These are phyloP conservation scores for Colletotrichum eremochloae DNA, from an alignment of 2,329 filamentous ascomycete genomes.

Conservation along the genomic window DNA sequence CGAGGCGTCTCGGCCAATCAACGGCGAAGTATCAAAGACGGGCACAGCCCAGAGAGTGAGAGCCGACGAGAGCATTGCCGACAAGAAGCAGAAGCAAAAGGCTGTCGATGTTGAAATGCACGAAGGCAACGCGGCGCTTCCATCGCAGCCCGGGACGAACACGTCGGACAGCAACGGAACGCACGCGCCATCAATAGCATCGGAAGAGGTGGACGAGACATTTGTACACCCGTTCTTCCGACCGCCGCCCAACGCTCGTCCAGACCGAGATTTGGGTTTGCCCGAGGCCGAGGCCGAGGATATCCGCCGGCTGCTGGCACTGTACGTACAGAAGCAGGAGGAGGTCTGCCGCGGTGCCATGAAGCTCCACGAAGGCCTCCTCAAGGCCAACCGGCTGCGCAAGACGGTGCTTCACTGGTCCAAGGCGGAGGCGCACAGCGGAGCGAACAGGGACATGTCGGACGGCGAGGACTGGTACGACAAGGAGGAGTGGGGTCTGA, in stretches of 20 bases:
- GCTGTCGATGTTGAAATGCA: conserved; percentile 34
- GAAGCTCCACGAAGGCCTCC: conserved; percentile 76
- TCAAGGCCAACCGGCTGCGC: conserved; percentile 79
- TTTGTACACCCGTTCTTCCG: conserved; percentile 82
- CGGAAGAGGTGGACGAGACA: conserved; percentile 56
- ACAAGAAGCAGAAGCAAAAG: conserved; percentile 39
- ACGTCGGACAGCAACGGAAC: conserved; percentile 14
- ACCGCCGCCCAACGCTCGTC: conserved; percentile 70
- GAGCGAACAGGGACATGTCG: conserved; percentile 79
- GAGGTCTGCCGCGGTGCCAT: conserved; percentile 81
- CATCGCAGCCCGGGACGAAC: conserved; percentile 4
- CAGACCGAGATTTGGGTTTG: conserved; percentile 79
- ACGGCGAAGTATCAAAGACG: conserved; percentile 12
- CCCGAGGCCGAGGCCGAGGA: conserved; percentile 83
- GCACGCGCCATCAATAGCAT: conserved; percentile 33
- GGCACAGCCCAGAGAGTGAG: conserved; percentile 38
- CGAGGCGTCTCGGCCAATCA: conserved; percentile 29
- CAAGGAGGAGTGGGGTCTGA: conserved; percentile 81
- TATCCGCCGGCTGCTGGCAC: conserved; percentile 77
- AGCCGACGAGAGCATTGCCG: conserved; percentile 5
- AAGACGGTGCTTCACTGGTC: conserved; percentile 80
- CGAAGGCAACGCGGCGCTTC: conserved; percentile 5
- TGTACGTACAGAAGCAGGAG: conserved; percentile 89
- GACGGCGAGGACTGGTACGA: conserved; percentile 94
- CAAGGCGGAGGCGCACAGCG: conserved; percentile 81